These are phyloP conservation scores for Metarhizium anisopliae DNA, from an alignment of 2,329 filamentous ascomycete genomes.

Conservation along the genomic window DNA sequence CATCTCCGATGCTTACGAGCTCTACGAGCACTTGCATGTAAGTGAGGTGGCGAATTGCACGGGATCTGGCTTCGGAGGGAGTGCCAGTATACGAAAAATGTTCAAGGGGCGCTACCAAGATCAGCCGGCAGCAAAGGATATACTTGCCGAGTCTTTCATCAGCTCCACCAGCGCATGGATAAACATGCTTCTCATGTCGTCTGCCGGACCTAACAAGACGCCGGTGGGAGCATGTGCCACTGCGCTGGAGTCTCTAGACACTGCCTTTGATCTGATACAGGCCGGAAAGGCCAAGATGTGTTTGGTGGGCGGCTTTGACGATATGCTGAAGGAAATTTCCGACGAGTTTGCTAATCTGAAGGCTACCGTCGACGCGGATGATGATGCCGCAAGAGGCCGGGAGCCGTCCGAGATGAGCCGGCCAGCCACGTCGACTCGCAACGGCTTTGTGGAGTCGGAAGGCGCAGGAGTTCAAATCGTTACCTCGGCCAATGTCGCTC, in stretches of 20 bases:
- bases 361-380: constrained; percentile 86
- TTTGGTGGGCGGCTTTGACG: constrained; percentile 91
- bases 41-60: background rate
- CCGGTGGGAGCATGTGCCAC: constrained; percentile 91
- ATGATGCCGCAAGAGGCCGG: constrained; percentile 81
- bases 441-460: background rate
- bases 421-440: constrained; percentile 77
- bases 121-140: background rate
- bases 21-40: background rate
- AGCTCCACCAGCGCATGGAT: constrained; percentile 79
- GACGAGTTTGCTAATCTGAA: constrained; percentile 99
- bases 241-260: constrained; percentile 86
- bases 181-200: constrained; percentile 91
- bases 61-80: background rate
- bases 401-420: constrained; percentile 91
- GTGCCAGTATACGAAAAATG: background rate
- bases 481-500: too few relatives aligned
- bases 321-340: constrained; percentile 92
- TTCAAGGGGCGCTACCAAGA: background rate
- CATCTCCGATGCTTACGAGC: background rate
- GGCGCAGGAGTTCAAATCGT: too few relatives aligned
- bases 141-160: background rate
- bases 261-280: constrained; percentile 92
- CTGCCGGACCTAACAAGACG: constrained; percentile 89
- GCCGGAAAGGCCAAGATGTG: constrained; percentile 89